Evolutionary conservation across 257 asterid genomes (phyloP).

Genomic region (Cynanchum wilfordii): DNA sequence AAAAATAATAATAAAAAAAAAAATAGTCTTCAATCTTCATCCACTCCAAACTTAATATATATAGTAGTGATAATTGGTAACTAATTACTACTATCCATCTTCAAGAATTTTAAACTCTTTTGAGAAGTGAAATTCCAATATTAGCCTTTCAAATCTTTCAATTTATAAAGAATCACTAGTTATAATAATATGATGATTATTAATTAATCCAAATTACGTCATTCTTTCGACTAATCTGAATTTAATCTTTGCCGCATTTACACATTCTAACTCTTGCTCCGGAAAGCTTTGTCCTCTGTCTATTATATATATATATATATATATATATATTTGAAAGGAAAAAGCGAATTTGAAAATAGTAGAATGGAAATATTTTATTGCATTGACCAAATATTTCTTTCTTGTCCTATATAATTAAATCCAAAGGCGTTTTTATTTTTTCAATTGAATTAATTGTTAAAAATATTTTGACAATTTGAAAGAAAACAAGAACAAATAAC

Average conservation of each 20-base stretch:
- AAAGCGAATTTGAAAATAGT: too few species aligned
- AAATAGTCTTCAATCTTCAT: slow-evolving; percentile 44
- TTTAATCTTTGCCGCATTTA: too few species aligned
- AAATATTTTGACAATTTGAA: neutral
- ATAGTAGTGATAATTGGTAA: too few species aligned
- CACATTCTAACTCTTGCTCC: too few species aligned
- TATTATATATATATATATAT: too few species aligned
- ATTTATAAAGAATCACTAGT: neutral
- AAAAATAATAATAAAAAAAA: too few species aligned
- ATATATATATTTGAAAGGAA: too few species aligned
- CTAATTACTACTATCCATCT: slow-evolving; percentile 27
- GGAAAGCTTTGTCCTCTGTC: too few species aligned
- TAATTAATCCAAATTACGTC: neutral
- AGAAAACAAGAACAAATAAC: neutral
- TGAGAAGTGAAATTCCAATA: slow-evolving; percentile 23
- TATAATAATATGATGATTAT: neutral
- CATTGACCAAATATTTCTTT: neutral
- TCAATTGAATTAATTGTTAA: neutral
- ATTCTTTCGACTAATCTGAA: too few species aligned
- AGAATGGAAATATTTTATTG: too few species aligned
- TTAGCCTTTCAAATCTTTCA: neutral
- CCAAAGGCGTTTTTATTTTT: neutral
- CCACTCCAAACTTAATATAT: slow-evolving; percentile 30
- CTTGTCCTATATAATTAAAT: neutral
- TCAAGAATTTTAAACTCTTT: slow-evolving; percentile 19